Evolutionary conservation across 495 filamentous ascomycete genomes (phyloP).

Genomic region (Xylaria scruposa): DNA sequence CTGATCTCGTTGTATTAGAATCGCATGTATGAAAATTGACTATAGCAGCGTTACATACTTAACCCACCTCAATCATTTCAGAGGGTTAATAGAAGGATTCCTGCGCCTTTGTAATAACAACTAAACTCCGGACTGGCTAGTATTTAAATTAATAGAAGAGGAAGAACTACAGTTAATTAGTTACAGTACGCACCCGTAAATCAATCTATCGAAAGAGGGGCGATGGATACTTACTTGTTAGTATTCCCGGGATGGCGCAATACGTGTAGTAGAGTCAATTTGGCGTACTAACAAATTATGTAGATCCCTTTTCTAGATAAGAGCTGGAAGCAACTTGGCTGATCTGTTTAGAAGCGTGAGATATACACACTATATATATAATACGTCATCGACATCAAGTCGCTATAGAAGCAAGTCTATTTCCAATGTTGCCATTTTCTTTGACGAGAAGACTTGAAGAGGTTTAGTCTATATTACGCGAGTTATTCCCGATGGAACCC

Average conservation of each 20-base stretch:
- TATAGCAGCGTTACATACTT: neutral
- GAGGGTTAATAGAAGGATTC: too few species aligned
- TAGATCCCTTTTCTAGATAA: neutral
- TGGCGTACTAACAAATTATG: neutral
- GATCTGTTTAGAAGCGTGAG: neutral
- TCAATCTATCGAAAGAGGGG: conserved; percentile 11
- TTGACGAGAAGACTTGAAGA: neutral
- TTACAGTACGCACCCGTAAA: neutral
- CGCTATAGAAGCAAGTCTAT: neutral
- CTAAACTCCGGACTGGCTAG: neutral
- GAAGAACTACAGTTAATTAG: neutral
- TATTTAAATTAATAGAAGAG: neutral
- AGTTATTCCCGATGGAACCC: conserved; percentile 3
- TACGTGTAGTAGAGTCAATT: neutral
- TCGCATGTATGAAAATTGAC: neutral
- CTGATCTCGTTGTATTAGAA: neutral
- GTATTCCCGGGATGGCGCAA: neutral
- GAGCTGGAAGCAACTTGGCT: neutral
- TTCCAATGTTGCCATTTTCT: neutral
- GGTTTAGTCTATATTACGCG: neutral
- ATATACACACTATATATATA: neutral
- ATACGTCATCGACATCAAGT: neutral
- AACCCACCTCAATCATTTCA: too few species aligned
- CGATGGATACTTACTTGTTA: neutral
- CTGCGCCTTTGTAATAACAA: too few species aligned